phyloP scores from a whole-genome alignment of 2,329 filamentous ascomycete species.

The Dothistroma septosporum region DNA sequence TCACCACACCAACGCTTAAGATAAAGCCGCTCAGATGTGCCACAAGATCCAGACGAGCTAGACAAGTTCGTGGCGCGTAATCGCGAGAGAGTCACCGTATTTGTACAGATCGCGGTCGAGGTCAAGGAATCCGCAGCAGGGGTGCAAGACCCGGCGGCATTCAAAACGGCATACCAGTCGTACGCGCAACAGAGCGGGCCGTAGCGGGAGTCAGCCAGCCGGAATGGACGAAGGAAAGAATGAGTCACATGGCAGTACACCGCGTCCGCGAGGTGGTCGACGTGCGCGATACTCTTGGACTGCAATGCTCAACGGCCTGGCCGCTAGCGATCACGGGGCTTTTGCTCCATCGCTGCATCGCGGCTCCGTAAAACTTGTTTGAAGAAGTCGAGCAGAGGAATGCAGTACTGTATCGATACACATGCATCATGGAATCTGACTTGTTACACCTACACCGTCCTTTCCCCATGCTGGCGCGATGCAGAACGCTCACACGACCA shows the following conservation, averaged over 20 bases:
- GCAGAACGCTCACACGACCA: neutral
- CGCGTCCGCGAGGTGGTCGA: neutral
- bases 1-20: too few species aligned
- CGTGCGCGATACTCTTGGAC: neutral
- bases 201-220: too few species aligned
- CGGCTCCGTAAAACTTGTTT: neutral
- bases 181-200: too few species aligned
- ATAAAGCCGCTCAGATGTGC: too few species aligned
- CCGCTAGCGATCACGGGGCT: neutral
- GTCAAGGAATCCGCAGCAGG: too few species aligned
- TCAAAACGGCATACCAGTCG: too few species aligned
- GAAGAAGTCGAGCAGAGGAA: neutral
- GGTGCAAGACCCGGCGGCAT: too few species aligned
- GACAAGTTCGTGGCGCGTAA: too few species aligned
- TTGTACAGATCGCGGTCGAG: too few species aligned
- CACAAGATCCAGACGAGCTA: too few species aligned
- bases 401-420: neutral
- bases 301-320: neutral
- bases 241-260: neutral
- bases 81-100: too few species aligned
- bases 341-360: neutral
- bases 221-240: too few species aligned
- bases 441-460: neutral
- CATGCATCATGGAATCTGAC: neutral
- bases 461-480: neutral